Conservation (phyloP, 2,329 filamentous ascomycete genomes). For the Fusarium pseudograminearum region DNA sequence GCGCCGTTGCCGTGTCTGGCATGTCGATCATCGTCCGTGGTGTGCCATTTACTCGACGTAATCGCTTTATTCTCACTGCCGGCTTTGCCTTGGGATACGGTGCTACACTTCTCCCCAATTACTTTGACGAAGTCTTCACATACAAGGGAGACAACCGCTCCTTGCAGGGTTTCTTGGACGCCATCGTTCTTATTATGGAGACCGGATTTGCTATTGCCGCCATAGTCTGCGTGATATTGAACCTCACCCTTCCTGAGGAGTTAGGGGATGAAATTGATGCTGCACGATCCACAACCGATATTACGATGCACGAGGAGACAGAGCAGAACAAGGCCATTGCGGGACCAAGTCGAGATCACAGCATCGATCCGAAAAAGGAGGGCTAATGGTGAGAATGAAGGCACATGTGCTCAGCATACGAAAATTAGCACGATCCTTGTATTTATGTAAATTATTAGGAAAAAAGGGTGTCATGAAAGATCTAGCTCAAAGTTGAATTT, state of each 20-base stretch:
- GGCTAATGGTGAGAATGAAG: conserved; percentile 1
- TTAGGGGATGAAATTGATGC: conserved; percentile 68
- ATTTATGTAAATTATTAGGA: background rate
- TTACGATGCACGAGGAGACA: conserved; percentile 30
- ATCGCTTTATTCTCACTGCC: conserved; percentile 84
- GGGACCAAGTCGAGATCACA: conserved; percentile 41
- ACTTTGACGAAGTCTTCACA: conserved; percentile 78
- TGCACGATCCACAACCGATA: conserved; percentile 33
- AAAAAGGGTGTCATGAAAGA: background rate
- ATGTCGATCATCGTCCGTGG: conserved; percentile 78
- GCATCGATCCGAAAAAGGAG: conserved; percentile 38
- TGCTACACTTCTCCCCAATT: conserved; percentile 73
- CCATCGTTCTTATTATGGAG: conserved; percentile 78
- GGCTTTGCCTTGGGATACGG: conserved; percentile 79
- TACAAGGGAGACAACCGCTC: conserved; percentile 75
- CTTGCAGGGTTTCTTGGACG: conserved; percentile 79
- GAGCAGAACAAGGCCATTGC: conserved; percentile 18
- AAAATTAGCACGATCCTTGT: background rate
- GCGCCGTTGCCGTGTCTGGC: conserved; percentile 80
- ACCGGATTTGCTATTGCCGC: conserved; percentile 82
- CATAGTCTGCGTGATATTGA: conserved; percentile 77
- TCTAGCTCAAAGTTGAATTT: background rate
- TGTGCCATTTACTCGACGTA: conserved; percentile 80
- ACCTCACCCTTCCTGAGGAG: conserved; percentile 79
- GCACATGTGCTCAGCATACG: background rate